Evolutionary conservation across 1,284 basidiomycete species (phyloP).

Genomic region (Ustilago nuda): DNA sequence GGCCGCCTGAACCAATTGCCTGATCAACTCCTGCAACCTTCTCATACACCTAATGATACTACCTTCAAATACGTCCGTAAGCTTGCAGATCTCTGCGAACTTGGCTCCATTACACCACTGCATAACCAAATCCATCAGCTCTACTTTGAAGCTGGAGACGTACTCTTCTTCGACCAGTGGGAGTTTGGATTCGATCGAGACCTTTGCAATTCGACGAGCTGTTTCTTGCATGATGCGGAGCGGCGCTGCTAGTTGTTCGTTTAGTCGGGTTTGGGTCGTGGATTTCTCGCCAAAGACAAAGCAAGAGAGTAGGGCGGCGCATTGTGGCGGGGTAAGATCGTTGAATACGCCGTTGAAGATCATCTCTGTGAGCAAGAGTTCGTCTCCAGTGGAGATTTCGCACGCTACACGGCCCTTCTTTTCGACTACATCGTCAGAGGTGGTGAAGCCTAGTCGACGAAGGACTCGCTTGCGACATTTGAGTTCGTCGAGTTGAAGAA

Average conservation of each 20-base stretch:
- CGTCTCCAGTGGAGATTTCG: constrained; percentile 97
- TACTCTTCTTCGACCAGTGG: constrained; percentile 92
- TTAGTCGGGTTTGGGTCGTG: constrained; percentile 74
- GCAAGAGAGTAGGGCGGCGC: constrained; percentile 90
- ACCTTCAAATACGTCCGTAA: constrained; percentile 96
- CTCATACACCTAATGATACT: constrained; percentile 85
- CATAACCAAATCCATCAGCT: constrained; percentile 95
- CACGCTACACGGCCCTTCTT: constrained; percentile 98
- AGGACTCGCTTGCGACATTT: constrained; percentile 94
- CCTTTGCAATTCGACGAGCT: constrained; percentile 92
- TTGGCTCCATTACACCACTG: constrained; percentile 98
- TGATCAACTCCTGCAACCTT: constrained; percentile 88
- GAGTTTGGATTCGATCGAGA: constrained; percentile 92
- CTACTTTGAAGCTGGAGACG: constrained; percentile 94
- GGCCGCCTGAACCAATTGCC: constrained; percentile 94
- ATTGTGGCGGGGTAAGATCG: constrained; percentile 86
- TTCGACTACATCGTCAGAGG: constrained; percentile 89
- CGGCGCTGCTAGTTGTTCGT: constrained; percentile 91
- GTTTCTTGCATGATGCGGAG: constrained; percentile 94
- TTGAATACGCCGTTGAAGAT: constrained; percentile 98
- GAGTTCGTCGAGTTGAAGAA: constrained; percentile 95
- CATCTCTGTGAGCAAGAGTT: constrained; percentile 93
- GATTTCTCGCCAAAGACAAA: constrained; percentile 96
- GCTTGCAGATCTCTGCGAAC: constrained; percentile 95
- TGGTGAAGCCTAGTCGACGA: constrained; percentile 90